Base-by-base conservation (phyloP, 306 rosid genomes). In the Senna siamea region DNA sequence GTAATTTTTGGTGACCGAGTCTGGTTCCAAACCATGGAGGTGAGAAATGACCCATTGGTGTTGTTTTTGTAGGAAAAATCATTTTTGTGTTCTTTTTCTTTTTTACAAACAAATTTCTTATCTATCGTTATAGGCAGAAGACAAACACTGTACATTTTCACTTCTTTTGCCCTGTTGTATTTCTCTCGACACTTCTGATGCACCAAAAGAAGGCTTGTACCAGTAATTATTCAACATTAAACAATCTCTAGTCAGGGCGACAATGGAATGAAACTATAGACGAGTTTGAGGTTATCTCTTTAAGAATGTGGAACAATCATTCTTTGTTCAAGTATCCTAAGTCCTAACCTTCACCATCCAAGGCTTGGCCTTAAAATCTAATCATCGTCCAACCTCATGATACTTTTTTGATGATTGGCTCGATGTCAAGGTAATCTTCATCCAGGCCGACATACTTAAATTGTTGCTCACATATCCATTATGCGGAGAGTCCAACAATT, bases 1-100 rank as follows among this genome's bases (percentile, higher is more conserved):
- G 87, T 58, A 76, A 89, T 54, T 93, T 82, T 85, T 87, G 97
- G 98, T 93, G 85, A 93, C 54, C 17, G 17, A 77, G 73, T 13
- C 61, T 66, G 65, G 17, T 30, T 53, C 68, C 12, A 28, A 37
- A 55, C 14, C 23, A 9, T 32, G 73, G 43, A n/a, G 69, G 63
- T 59, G 51, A 15, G 23, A 72, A 69, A 14, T 22, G 47, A 51
- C 32, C 23, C 12, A 41, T 59, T 38, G 65, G 46, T 26, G n/a
- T 54, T 40, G 26, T 40, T 55, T 20, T 9, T 32, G 66, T 69
- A 54, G 58, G 37, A 58, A 72, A 58, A 46, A 60, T 58, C 55
- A 44, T 38, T 35, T n/a, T 50, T 3, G 18, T 4, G 6, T 13
- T 47, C 5, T 0, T 50, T 46, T 46, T 13, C 3, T 14, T 4